Evolutionary conservation across 495 filamentous ascomycete species (phyloP), one percentile per base, ranked within the genome.

Genomic region (Xylaria palmicola): DNA sequence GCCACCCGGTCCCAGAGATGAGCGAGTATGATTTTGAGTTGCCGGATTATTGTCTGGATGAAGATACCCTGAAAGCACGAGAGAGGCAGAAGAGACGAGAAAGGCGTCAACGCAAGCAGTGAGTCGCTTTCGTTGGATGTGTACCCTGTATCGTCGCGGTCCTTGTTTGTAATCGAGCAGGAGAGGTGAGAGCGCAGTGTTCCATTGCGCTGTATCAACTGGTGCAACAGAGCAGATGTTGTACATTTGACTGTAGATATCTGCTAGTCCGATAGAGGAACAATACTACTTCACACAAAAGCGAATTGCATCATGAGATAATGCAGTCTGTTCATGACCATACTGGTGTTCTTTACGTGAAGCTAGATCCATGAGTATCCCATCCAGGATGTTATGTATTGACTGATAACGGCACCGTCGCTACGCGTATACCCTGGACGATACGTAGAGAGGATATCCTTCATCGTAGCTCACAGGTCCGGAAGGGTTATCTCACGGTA

Each of bases 1-100:
- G 95, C 3, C 83, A 88, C 12, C 87, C 90, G 0, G 72, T 98
- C 12, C 92, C 93, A 0, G 90, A 94, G 10, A 69, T 88, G 36
- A 64, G 73, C 9, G 83, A 90, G 67, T 64, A 65, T 32, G 89
- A 94, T 13, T 98, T 97, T 67, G 76, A 82, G 48, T 76, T 96
- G 51, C 91, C 94, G 0, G 73, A 79, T 6, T 89, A 90, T 29
- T 86, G 87, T 51, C 65, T 88, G 17, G 89, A 90, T 7, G 75
- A 81, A 29, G 90, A 93, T 6, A 83, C 81, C 1, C 78, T 94
- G 54, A 79, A 82, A 61, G 80, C 83, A 8, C 85, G 82, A 58
- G 89, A 83, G 45, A 77, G 90, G 60, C 85, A 85, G 69, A 80
- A 85, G 68, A 72, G 79, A 51, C 71, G 74, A 29, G 67, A 72